Percentiles rank a stretch among this genome's conserved stretches.
Evolutionary conservation across 805 yeast genomes (phyloP).

Genomic region (Myxozyma nipponensis): DNA sequence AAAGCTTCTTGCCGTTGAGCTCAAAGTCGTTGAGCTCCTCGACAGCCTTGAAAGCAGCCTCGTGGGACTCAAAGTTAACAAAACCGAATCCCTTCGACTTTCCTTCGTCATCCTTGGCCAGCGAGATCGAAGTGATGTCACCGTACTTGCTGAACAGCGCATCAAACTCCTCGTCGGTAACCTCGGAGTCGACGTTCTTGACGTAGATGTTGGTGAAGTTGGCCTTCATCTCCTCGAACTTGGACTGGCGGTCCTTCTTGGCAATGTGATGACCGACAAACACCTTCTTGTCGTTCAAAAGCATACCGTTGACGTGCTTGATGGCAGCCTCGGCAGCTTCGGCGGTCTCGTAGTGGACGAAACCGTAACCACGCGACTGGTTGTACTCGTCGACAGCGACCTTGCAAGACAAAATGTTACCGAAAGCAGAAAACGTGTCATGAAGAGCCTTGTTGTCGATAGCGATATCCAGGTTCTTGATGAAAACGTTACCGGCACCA

Average conservation of each 20-base stretch:
- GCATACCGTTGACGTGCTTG: conserved; percentile 97
- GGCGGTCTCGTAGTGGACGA: conserved; percentile 90
- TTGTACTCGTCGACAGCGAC: conserved; percentile 94
- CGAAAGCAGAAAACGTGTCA: conserved; percentile 96
- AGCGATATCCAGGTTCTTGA: conserved; percentile 96
- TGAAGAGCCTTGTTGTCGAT: conserved; percentile 98
- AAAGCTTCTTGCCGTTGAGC: conserved; percentile 76
- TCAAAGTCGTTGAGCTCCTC: conserved; percentile 87
- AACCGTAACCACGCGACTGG: conserved; percentile 91
- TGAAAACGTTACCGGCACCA: conserved; percentile 95
- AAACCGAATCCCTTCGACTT: conserved; percentile 95
- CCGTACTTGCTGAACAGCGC: conserved; percentile 73
- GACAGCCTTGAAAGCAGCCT: conserved; percentile 84
- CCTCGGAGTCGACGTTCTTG: conserved; percentile 77
- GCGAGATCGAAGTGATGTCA: conserved; percentile 72
- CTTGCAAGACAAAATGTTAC: conserved; percentile 92
- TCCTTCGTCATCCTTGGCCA: conserved; percentile 78
- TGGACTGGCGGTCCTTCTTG: conserved; percentile 90
- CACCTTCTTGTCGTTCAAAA: conserved; percentile 91
- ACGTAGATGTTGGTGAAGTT: conserved; percentile 94
- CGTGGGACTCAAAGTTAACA: conserved; percentile 85
- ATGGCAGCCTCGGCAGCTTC: conserved; percentile 94
- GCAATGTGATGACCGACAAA: conserved; percentile 92
- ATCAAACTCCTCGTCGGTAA: conserved; percentile 50
- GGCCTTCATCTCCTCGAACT: conserved; percentile 83